These are phyloP conservation scores for Ceratocystiopsis sp. DNA, from an alignment of 2,329 filamentous ascomycete genomes.

Conservation along the genomic window DNA sequence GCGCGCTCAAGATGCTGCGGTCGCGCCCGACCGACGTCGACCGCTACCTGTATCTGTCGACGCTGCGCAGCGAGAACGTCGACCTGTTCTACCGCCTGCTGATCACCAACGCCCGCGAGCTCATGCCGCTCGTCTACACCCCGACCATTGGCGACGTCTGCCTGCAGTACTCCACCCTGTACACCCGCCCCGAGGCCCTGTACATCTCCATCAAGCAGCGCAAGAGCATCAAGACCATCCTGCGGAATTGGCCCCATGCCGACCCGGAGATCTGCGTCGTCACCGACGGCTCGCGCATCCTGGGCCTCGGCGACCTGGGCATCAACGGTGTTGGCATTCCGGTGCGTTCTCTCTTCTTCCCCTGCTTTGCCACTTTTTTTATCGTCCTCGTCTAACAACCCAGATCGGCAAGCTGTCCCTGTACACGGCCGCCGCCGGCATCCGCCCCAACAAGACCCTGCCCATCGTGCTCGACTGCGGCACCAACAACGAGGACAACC, in stretches of 20 bases:
- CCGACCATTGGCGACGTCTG: conserved; percentile 92
- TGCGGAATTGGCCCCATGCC: conserved; percentile 80
- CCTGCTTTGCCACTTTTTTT: neutral
- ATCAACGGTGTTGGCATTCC: conserved; percentile 97
- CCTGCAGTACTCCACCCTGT: conserved; percentile 87
- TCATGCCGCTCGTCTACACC: conserved; percentile 76
- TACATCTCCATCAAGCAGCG: conserved; percentile 94
- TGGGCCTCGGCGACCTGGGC: conserved; percentile 85
- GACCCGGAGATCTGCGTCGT: conserved; percentile 92
- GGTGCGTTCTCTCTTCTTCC: conserved; percentile 29
- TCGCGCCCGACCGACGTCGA: conserved; percentile 54
- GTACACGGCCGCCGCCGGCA: conserved; percentile 90
- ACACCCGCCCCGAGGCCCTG: conserved; percentile 84
- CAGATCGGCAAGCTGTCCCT: conserved; percentile 83
- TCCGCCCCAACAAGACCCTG: conserved; percentile 88
- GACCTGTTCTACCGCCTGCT: conserved; percentile 73
- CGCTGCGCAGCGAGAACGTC: conserved; percentile 56
- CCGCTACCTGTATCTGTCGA: conserved; percentile 70
- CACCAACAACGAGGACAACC: conserved; percentile 51
- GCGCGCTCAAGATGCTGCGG: conserved; percentile 59
- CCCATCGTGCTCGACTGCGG: conserved; percentile 91
- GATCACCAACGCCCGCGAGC: conserved; percentile 55
- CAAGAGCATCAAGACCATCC: conserved; percentile 73
- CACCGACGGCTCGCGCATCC: conserved; percentile 85
- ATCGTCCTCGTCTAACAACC: neutral